Evolutionary conservation across 106 monocot genomes (phyloP), one percentile per base, ranked within the genome.

Genomic region (Xerophyta viscosa): DNA sequence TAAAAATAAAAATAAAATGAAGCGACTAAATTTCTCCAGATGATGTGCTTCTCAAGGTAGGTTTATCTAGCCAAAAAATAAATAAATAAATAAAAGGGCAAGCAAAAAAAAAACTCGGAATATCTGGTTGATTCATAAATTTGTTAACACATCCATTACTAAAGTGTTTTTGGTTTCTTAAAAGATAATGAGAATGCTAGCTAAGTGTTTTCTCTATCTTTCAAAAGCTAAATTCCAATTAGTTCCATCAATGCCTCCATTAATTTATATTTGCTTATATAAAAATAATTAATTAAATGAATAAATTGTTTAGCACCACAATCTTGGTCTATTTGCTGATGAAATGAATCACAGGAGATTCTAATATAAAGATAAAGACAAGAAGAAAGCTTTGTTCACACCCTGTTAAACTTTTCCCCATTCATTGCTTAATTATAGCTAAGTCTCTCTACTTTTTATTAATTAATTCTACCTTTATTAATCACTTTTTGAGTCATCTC

Each of bases 151-250:
- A n/a, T n/a, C n/a, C n/a, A n/a, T n/a, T n/a, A n/a, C n/a, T n/a
- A n/a, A n/a, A n/a, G n/a, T n/a, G n/a, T n/a, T n/a, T n/a, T n/a
- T n/a, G n/a, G n/a, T n/a, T n/a, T n/a, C n/a, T n/a, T n/a, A n/a
- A n/a, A n/a, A n/a, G n/a, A n/a, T n/a, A n/a, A n/a, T n/a, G n/a
- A 33, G 33, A 33, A 33, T 33, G 33, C n/a, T 44, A 29, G 10
- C 27, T 15, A 9, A 28, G 29, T 12, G 27, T 2, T 14, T n/a
- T n/a, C n/a, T 14, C 15, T 41, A 57, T 26, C 41, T 25, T 57
- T 57, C 57, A 57, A 57, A 57, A 42, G 57, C 57, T 57, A 57
- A 26, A 57, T n/a, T 43, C 57, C 57, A 57, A 57, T 57, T 42
- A 41, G 26, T 41, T 57, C 42, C 57, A 42, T 42, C 41, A 57